These are phyloP conservation scores for Cordyceps militaris DNA, from an alignment of 2,329 filamentous ascomycete genomes.

Conservation along the genomic window DNA sequence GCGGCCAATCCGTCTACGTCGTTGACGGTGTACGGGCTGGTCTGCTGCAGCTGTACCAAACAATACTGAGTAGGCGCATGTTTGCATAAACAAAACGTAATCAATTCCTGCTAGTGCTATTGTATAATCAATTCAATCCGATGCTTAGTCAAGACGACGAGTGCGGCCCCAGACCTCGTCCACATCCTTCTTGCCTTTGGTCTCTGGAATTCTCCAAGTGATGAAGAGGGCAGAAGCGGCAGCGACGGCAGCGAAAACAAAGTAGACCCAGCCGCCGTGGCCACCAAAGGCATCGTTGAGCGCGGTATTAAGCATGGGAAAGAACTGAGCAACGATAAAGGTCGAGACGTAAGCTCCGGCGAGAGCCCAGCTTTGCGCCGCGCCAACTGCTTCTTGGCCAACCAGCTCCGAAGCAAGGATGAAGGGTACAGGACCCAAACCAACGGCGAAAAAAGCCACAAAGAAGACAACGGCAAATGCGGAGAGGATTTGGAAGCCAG, in stretches of 20 bases:
- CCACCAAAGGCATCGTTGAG: slow-evolving; percentile 59
- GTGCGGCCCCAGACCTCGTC: slow-evolving; percentile 87
- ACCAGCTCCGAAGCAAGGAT: slow-evolving; percentile 90
- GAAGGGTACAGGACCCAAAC: slow-evolving; percentile 89
- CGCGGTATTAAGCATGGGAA: slow-evolving; percentile 74
- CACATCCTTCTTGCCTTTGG: slow-evolving; percentile 71
- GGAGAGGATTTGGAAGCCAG: slow-evolving; percentile 65
- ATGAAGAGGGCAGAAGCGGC: slow-evolving; percentile 65
- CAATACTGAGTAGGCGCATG: slow-evolving; percentile 36
- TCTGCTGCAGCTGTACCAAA: slow-evolving; percentile 53
- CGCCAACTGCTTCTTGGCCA: slow-evolving; percentile 80
- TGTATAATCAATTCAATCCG: neutral
- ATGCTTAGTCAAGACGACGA: slow-evolving; percentile 41
- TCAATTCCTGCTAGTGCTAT: neutral
- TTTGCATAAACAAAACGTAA: slow-evolving; percentile 23
- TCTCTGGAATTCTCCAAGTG: slow-evolving; percentile 71
- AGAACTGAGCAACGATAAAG: slow-evolving; percentile 89
- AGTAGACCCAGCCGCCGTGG: slow-evolving; percentile 72
- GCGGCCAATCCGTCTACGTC: slow-evolving; percentile 53
- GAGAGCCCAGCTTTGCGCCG: slow-evolving; percentile 81
- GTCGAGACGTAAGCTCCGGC: slow-evolving; percentile 86
- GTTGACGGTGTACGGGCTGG: slow-evolving; percentile 75
- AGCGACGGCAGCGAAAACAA: slow-evolving; percentile 77
- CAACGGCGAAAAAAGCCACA: slow-evolving; percentile 83
- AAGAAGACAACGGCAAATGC: slow-evolving; percentile 78